Evolutionary conservation across 768 basidiomycete genomes (phyloP).

Genomic region (Termitomyces sp.): DNA sequence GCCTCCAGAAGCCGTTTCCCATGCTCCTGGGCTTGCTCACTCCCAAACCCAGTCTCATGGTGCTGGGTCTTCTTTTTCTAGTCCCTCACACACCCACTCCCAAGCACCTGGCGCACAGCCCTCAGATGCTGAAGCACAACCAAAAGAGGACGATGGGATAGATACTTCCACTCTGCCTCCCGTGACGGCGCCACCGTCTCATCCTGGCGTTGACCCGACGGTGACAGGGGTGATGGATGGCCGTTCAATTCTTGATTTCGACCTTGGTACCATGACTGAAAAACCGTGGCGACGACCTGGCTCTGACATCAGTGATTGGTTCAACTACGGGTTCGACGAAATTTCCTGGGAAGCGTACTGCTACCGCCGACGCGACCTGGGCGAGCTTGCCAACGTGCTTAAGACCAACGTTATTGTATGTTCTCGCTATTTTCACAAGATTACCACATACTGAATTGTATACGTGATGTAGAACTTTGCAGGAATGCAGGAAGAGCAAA

Average conservation of each 20-base stretch:
- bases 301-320: slow-evolving; percentile 94
- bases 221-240: slow-evolving; percentile 64
- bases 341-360: slow-evolving; percentile 92
- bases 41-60: not conserved
- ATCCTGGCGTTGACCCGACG: slow-evolving; percentile 70
- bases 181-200: slow-evolving; percentile 68
- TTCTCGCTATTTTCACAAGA: slow-evolving; percentile 9
- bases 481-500: slow-evolving; percentile 77
- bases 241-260: slow-evolving; percentile 79
- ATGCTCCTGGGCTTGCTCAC: not conserved
- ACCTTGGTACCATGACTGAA: slow-evolving; percentile 64
- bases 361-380: slow-evolving; percentile 74
- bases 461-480: slow-evolving; percentile 56
- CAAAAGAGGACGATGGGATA: slow-evolving; percentile 40
- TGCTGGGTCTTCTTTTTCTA: not conserved
- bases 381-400: slow-evolving; percentile 72
- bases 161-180: slow-evolving; percentile 63
- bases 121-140: slow-evolving; percentile 6
- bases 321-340: slow-evolving; percentile 99
- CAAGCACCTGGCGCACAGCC: slow-evolving; percentile 13
- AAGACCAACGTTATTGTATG: slow-evolving; percentile 81
- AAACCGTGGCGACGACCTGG: slow-evolving; percentile 93
- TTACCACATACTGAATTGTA: slow-evolving; percentile 2
- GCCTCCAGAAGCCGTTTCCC: slow-evolving; percentile 18
- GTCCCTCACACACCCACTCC: slow-evolving; percentile 1